A percentile compares a stretch with the other conserved stretches of the same genome.
phyloP scores from a whole-genome alignment of 2,329 filamentous ascomycete genomes.

The Ceratocystis huliohia region DNA sequence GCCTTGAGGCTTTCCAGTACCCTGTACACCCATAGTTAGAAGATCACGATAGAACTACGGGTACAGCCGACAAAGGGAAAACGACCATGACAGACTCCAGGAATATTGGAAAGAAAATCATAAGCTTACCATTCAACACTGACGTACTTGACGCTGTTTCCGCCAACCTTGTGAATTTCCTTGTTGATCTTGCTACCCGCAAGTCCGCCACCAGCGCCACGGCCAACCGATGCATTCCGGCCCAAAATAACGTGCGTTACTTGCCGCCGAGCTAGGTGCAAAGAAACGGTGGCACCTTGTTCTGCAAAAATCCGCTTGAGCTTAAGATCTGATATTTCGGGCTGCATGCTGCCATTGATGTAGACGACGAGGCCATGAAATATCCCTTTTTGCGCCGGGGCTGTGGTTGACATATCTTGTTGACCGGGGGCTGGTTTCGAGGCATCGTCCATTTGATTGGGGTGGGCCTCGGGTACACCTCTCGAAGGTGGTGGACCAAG shows the following conservation, averaged over 20 bases:
- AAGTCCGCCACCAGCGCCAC: slow-evolving; percentile 59
- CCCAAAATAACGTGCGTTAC: slow-evolving; percentile 84
- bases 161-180: slow-evolving; percentile 57
- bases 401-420: neutral
- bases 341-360: slow-evolving; percentile 76
- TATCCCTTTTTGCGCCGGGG: slow-evolving; percentile 34
- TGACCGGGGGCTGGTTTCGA: neutral
- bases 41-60: slow-evolving; percentile 13
- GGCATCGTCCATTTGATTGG: neutral
- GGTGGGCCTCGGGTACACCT: neutral
- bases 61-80: slow-evolving; percentile 16
- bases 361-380: slow-evolving; percentile 65
- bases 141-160: slow-evolving; percentile 64
- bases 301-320: slow-evolving; percentile 64
- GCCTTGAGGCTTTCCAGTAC: slow-evolving; percentile 71
- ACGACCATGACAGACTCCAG: slow-evolving; percentile 2
- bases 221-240: slow-evolving; percentile 36
- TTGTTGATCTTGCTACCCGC: slow-evolving; percentile 67
- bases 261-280: slow-evolving; percentile 55
- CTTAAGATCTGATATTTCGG: slow-evolving; percentile 70
- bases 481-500: neutral
- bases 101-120: neutral
- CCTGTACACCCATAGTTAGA: slow-evolving; percentile 35
- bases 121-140: slow-evolving; percentile 59
- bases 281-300: slow-evolving; percentile 60